Evolutionary conservation across 306 rosid species (phyloP).

Genomic region (Cucurbita maxima): DNA sequence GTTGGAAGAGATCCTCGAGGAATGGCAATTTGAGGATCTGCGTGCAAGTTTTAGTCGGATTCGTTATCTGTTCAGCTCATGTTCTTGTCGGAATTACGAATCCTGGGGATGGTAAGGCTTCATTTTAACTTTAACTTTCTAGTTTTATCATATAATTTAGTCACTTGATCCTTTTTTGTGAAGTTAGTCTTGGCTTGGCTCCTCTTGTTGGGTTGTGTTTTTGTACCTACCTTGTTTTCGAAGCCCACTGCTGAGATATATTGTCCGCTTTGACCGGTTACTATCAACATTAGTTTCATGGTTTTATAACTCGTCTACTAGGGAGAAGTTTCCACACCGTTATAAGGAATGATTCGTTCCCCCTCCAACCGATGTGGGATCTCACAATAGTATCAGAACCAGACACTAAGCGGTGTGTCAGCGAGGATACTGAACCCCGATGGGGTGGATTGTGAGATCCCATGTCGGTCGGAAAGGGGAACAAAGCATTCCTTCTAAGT

Average conservation of each 20-base stretch:
- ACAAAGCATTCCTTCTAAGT: no score
- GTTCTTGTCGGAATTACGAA: slow-evolving; percentile 53
- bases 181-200: background rate
- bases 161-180: background rate
- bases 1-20: slow-evolving; percentile 40
- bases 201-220: background rate
- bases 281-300: accelerated
- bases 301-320: no score
- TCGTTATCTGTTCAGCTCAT: slow-evolving; percentile 31
- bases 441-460: no score
- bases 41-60: slow-evolving; percentile 25
- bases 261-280: no score
- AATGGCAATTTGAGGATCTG: slow-evolving; percentile 32
- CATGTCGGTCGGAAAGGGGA: no score
- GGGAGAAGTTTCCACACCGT: no score
- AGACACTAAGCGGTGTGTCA: no score
- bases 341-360: no score
- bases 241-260: no score
- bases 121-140: background rate
- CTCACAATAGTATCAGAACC: no score
- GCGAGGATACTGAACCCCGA: no score
- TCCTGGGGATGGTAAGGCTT: slow-evolving; percentile 51
- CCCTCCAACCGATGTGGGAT: no score
- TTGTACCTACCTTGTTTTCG: background rate
- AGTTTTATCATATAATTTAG: background rate